These are phyloP conservation scores for Amorphotheca resinae DNA, from an alignment of 495 filamentous ascomycete genomes.

Conservation along the genomic window DNA sequence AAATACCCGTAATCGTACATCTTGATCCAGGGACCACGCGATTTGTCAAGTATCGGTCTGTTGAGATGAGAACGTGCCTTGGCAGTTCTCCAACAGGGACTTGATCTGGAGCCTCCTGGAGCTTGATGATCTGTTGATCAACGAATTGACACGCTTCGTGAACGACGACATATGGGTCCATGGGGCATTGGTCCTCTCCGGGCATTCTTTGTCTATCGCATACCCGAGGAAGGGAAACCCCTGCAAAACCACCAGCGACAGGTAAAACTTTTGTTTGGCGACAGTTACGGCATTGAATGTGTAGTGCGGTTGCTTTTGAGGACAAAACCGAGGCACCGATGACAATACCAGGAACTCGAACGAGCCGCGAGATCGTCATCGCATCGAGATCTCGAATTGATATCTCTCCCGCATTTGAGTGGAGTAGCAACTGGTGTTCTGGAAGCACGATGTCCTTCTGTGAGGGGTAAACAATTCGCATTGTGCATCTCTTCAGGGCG, in stretches of 20 bases:
- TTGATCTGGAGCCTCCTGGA: constrained; percentile 96
- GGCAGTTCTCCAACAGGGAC: constrained; percentile 96
- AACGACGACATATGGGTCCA: constrained; percentile 90
- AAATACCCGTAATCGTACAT: constrained; percentile 93
- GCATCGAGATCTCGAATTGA: constrained; percentile 93
- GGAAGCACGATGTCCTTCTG: constrained; percentile 59
- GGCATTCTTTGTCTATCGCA: constrained; percentile 44
- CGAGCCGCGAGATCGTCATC: constrained; percentile 83
- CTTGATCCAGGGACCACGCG: constrained; percentile 89
- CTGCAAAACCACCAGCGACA: constrained; percentile 74
- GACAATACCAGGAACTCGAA: constrained; percentile 92
- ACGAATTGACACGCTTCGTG: constrained; percentile 94
- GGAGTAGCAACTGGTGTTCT: constrained; percentile 89
- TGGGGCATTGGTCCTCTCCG: constrained; percentile 55
- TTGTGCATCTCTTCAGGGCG: constrained; percentile 81
- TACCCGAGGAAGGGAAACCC: constrained; percentile 65
- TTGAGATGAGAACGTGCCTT: constrained; percentile 85
- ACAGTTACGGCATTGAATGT: constrained; percentile 86
- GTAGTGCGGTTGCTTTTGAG: constrained; percentile 80
- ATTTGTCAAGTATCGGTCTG: constrained; percentile 92
- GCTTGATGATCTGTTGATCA: constrained; percentile 95
- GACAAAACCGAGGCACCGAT: constrained; percentile 95
- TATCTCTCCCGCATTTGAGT: constrained; percentile 78
- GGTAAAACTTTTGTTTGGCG: constrained; percentile 55
- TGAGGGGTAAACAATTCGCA: constrained; percentile 73